Base-by-base conservation (phyloP, 2,329 filamentous ascomycete genomes). In the Fusarium oxysporum region DNA sequence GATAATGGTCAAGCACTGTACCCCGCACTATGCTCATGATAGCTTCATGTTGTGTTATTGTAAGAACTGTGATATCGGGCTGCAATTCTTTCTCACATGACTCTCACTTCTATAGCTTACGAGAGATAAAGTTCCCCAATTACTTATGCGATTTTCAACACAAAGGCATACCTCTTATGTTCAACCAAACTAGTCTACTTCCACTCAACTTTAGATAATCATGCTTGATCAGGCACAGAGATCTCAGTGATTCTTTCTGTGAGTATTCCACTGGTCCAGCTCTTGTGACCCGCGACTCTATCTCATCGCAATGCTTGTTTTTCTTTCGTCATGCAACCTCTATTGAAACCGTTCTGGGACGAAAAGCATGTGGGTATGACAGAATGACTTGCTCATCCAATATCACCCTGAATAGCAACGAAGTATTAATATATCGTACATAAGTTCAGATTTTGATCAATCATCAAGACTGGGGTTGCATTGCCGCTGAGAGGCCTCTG, bases 21-120 rank as follows among this genome's bases (percentile, higher is more conserved):
- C 1, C 2, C 3, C 6, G 44, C 63, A 78, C 73, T 76, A 72
- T 78, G 21, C 38, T 54, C 47, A 57, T 70, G 71, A 74, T 72
- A 47, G 48, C 71, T 56, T 74, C 63, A 66, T 58, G 44, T 23
- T 25, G 23, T 25, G 21, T 40, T n/a, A 10, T 21, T 9, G 12
- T 17, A 30, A 25, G 16, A 41, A 38, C n/a, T 32, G 37, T 47
- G 28, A 69, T 50, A 12, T 35, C 17, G 10, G 9, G 38, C 19
- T 14, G 17, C 19, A 13, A 33, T 55, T 43, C 2, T 11, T 35
- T 19, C 16, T 30, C 17, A 30, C 19, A 17, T 28, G 14, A 28
- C 8, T 54, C 25, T 51, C 32, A 19, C n/a, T 14, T 19, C n/a
- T 51, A 35, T 21, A 11, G 6, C 32, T 47, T 19, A 23, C 30